A percentile compares a stretch with the other conserved stretches of the same genome.
phyloP scores from a whole-genome alignment of 2,329 filamentous ascomycete genomes.

The Fusarium sp. region DNA sequence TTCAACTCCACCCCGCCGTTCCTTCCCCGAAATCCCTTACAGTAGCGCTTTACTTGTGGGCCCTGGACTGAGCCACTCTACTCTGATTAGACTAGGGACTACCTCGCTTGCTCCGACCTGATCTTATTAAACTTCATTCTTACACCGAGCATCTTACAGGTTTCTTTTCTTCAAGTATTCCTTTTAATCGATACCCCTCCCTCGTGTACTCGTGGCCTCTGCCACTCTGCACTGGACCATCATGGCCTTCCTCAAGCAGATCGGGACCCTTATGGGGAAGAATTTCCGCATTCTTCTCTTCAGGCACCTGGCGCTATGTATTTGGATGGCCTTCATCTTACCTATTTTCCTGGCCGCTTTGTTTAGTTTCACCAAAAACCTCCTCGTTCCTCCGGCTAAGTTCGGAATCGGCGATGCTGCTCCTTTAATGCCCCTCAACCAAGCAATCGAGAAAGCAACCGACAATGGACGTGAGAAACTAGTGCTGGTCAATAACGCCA shows the following conservation, averaged over 20 bases:
- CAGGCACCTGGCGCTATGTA: constrained; percentile 63
- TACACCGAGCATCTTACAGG: not conserved
- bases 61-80: not conserved
- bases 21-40: not conserved
- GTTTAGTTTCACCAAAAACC: constrained; percentile 79
- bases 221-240: constrained; percentile 19
- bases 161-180: not conserved
- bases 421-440: constrained; percentile 70
- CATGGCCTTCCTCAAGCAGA: constrained; percentile 68
- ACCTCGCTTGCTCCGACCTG: not conserved
- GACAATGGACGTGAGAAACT: constrained; percentile 72
- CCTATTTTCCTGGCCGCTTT: constrained; percentile 69
- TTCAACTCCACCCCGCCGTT: constrained; percentile 4
- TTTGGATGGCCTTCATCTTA: constrained; percentile 68
- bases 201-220: constrained; percentile 10
- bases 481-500: constrained; percentile 81
- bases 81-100: not conserved
- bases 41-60: not conserved
- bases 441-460: constrained; percentile 69
- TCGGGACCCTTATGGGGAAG: constrained; percentile 70
- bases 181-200: not conserved
- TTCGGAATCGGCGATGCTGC: constrained; percentile 76
- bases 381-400: constrained; percentile 80
- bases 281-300: constrained; percentile 69
- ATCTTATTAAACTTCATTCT: constrained; percentile 1